Conservation (phyloP, 345 rosid species). For the Psidium friedrichsthalianum region DNA sequence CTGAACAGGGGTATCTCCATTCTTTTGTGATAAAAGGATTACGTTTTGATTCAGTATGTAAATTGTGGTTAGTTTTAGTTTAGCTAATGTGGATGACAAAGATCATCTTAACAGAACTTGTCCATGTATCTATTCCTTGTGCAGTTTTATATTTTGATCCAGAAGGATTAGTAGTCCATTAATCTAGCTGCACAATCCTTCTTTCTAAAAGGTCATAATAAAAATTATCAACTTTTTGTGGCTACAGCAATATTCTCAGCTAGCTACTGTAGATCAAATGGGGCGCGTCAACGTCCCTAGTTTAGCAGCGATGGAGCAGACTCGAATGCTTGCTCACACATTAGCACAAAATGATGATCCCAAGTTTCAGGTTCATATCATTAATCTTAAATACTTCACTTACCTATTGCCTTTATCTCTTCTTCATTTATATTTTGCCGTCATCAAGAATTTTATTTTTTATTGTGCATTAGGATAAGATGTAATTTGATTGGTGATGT, state of each 20-base stretch:
- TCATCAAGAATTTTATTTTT: neutral
- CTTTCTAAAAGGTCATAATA: neutral
- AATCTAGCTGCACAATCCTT: neutral
- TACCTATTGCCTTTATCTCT: neutral
- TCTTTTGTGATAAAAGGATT: neutral
- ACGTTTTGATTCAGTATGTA: neutral
- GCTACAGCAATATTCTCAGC: slow-evolving; percentile 57
- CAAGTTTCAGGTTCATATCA: slow-evolving; percentile 70
- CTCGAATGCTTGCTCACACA: slow-evolving; percentile 90
- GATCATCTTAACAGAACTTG: neutral
- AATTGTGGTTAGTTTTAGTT: neutral
- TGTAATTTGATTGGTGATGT: neutral
- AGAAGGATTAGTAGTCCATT: neutral
- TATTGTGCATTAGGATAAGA: neutral
- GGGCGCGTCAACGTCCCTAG: slow-evolving; percentile 48
- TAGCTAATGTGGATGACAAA: neutral
- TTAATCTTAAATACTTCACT: neutral
- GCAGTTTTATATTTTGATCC: neutral
- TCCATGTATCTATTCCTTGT: neutral
- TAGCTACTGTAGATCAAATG: slow-evolving; percentile 51
- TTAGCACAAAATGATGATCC: slow-evolving; percentile 85
- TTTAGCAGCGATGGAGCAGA: slow-evolving; percentile 93
- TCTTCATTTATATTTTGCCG: neutral
- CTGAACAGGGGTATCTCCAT: neutral
- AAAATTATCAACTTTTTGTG: neutral